phyloP scores from a whole-genome alignment of 768 basidiomycete genomes.

The Lepiota brunneoincarnata region DNA sequence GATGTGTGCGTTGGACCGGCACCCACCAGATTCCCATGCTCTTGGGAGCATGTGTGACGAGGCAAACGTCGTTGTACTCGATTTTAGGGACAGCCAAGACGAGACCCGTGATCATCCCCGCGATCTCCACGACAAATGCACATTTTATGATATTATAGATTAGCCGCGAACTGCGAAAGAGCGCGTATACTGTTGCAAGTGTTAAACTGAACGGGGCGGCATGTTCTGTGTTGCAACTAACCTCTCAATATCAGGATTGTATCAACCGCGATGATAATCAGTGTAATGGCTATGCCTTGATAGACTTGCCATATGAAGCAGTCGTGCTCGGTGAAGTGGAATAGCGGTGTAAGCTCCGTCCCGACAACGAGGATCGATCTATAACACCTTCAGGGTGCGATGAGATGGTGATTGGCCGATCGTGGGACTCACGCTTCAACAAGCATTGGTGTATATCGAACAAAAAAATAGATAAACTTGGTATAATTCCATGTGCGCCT shows the following conservation, averaged over 20 bases:
- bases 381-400: neutral
- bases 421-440: constrained; percentile 30
- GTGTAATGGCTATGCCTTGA: constrained; percentile 31
- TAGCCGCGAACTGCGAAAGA: constrained; percentile 22
- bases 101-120: constrained; percentile 28
- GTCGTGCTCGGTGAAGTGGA: constrained; percentile 34
- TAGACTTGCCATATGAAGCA: constrained; percentile 46
- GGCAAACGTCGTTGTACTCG: constrained; percentile 31
- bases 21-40: constrained; percentile 29
- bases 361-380: constrained; percentile 34
- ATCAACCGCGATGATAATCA: constrained; percentile 31
- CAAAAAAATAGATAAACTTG: constrained; percentile 34
- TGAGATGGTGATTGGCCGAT: neutral
- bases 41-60: constrained; percentile 24
- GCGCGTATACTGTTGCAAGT: constrained; percentile 29
- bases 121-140: constrained; percentile 26
- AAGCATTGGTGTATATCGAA: constrained; percentile 34
- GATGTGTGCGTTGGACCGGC: neutral
- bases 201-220: neutral
- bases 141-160: neutral
- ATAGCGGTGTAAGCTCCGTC: constrained; percentile 30
- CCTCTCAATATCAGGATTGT: constrained; percentile 39
- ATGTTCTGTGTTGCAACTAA: constrained; percentile 10
- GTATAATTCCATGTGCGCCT: constrained; percentile 28
- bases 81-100: constrained; percentile 28